Conservation (phyloP, 2,329 filamentous ascomycete species). For the Aspergillus jensenii region DNA sequence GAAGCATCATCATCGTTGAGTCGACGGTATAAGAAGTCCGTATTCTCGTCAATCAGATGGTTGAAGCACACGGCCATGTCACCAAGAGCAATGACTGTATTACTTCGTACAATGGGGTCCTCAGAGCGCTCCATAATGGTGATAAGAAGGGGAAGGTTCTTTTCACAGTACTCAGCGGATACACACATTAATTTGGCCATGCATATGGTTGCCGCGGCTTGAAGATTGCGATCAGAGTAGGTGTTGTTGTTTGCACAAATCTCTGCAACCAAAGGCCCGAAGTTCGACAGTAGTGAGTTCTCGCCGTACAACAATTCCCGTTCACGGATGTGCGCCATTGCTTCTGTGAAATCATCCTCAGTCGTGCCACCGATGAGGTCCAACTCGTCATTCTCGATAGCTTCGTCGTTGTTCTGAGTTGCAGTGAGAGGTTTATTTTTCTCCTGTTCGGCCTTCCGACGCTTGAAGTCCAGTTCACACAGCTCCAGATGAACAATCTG, state of each 20-base stretch:
- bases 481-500: slow-evolving; percentile 97
- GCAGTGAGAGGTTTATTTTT: slow-evolving; percentile 48
- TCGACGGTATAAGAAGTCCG: slow-evolving; percentile 92
- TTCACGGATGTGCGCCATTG: slow-evolving; percentile 80
- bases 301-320: slow-evolving; percentile 80
- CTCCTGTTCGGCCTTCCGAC: slow-evolving; percentile 67
- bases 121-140: slow-evolving; percentile 95
- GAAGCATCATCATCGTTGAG: slow-evolving; percentile 84
- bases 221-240: slow-evolving; percentile 84
- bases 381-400: slow-evolving; percentile 77
- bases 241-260: slow-evolving; percentile 93
- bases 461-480: slow-evolving; percentile 98
- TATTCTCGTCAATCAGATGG: slow-evolving; percentile 98
- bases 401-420: slow-evolving; percentile 52
- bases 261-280: slow-evolving; percentile 87
- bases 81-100: slow-evolving; percentile 92
- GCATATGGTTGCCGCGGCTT: slow-evolving; percentile 90
- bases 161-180: slow-evolving; percentile 92
- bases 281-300: slow-evolving; percentile 80
- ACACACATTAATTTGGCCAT: slow-evolving; percentile 99
- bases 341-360: slow-evolving; percentile 88
- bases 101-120: slow-evolving; percentile 89
- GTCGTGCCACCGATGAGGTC: slow-evolving; percentile 96
- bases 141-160: slow-evolving; percentile 87
- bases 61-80: slow-evolving; percentile 99